Conservation (phyloP, 2,329 filamentous ascomycete genomes). For the Lachnellula arida region DNA sequence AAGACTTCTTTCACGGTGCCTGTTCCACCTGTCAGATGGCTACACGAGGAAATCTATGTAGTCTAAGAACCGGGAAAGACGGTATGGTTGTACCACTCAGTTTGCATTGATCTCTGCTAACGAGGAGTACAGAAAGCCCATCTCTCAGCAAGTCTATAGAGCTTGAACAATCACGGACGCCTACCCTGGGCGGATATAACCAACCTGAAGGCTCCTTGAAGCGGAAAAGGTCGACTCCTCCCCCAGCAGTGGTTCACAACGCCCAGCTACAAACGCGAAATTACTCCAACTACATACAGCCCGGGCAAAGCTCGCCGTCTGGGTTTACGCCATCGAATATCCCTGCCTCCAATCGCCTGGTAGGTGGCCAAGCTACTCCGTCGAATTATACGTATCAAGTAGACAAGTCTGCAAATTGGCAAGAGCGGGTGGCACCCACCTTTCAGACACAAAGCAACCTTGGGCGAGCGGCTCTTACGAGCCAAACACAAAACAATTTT, state of each 20-base stretch:
- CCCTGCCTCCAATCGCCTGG: neutral
- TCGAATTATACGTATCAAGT: neutral
- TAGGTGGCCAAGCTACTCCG: neutral
- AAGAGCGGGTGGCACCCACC: neutral
- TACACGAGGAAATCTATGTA: constrained; percentile 20
- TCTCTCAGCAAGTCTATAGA: neutral
- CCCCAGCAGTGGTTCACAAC: neutral
- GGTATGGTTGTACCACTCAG: constrained; percentile 1
- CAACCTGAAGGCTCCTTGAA: neutral
- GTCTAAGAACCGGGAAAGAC: constrained; percentile 12
- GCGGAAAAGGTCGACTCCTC: neutral
- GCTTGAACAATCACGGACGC: neutral
- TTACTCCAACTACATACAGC: neutral
- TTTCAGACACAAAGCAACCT: neutral
- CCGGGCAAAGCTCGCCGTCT: neutral
- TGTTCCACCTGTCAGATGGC: constrained; percentile 26
- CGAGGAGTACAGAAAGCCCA: neutral
- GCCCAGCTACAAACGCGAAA: neutral
- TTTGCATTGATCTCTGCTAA: neutral
- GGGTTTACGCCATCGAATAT: neutral
- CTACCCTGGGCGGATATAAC: neutral
- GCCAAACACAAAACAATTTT: neutral
- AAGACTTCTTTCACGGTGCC: constrained; percentile 21
- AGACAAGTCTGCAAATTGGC: neutral
- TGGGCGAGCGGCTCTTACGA: neutral